These are phyloP conservation scores for Boletus edulis DNA, from an alignment of 768 basidiomycete species.

Conservation along the genomic window DNA sequence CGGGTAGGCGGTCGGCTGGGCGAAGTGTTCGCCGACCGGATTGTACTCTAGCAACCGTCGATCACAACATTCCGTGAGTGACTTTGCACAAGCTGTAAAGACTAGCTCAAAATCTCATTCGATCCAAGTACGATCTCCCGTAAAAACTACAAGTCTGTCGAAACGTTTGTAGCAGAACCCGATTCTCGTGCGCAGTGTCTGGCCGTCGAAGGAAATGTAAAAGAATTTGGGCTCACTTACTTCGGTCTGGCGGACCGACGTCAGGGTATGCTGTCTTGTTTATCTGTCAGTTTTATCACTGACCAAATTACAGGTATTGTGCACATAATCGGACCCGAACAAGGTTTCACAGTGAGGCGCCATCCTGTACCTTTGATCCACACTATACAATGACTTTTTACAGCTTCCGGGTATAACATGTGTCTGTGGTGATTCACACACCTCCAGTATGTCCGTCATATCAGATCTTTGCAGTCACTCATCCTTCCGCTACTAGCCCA, in stretches of 20 bases:
- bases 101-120: neutral
- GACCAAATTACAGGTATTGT: slow-evolving; percentile 59
- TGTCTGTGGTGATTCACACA: slow-evolving; percentile 93
- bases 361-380: neutral
- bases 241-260: slow-evolving; percentile 89
- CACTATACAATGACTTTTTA: neutral
- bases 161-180: slow-evolving; percentile 76
- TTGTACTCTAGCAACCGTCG: slow-evolving; percentile 86
- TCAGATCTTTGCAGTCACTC: neutral
- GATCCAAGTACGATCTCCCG: slow-evolving; percentile 61
- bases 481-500: slow-evolving; percentile 51
- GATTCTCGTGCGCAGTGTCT: slow-evolving; percentile 83
- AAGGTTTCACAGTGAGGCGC: slow-evolving; percentile 78
- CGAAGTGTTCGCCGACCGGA: slow-evolving; percentile 81
- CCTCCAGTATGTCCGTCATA: slow-evolving; percentile 62
- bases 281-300: slow-evolving; percentile 8
- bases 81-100: neutral
- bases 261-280: slow-evolving; percentile 54
- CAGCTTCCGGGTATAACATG: slow-evolving; percentile 77
- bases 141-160: slow-evolving; percentile 69
- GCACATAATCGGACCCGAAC: slow-evolving; percentile 90
- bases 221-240: slow-evolving; percentile 88
- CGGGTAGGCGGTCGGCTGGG: slow-evolving; percentile 61
- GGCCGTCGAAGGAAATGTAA: slow-evolving; percentile 86
- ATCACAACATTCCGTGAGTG: slow-evolving; percentile 84